phyloP scores from a whole-genome alignment of 108 stramenopile species.

The Nitzschia sp. region DNA sequence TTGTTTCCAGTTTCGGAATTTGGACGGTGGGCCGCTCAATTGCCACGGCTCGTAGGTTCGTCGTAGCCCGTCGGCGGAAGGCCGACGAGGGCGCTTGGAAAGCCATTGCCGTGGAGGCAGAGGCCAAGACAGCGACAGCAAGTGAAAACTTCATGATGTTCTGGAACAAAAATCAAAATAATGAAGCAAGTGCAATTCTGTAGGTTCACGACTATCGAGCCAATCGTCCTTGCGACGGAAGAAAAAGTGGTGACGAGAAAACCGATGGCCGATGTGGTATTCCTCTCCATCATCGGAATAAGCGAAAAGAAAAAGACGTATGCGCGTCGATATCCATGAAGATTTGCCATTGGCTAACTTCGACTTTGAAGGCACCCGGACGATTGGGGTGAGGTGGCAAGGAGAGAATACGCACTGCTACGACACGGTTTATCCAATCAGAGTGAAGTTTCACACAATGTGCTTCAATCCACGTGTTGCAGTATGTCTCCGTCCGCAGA shows the following conservation, averaged over 20 bases:
- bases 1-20: not conserved
- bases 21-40: not conserved
- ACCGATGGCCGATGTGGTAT: not conserved
- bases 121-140: conserved; percentile 8
- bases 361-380: conserved; percentile 1
- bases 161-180: not conserved
- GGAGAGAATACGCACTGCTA: not conserved
- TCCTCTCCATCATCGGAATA: not conserved
- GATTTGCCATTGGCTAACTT: conserved; percentile 7
- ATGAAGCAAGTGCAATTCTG: not conserved
- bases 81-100: conserved; percentile 11
- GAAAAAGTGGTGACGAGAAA: conserved; percentile 7
- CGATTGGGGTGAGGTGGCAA: not conserved
- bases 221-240: not conserved
- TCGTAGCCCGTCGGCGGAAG: not conserved
- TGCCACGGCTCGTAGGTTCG: not conserved
- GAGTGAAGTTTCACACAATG: too few species aligned
- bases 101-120: not conserved
- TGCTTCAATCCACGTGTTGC: too few species aligned
- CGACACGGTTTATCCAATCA: not conserved
- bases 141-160: conserved; percentile 9
- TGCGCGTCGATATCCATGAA: not conserved
- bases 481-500: too few species aligned
- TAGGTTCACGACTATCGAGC: not conserved
- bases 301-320: not conserved